phyloP scores from a whole-genome alignment of 768 basidiomycete genomes.

The Lanmaoa rubissima region DNA sequence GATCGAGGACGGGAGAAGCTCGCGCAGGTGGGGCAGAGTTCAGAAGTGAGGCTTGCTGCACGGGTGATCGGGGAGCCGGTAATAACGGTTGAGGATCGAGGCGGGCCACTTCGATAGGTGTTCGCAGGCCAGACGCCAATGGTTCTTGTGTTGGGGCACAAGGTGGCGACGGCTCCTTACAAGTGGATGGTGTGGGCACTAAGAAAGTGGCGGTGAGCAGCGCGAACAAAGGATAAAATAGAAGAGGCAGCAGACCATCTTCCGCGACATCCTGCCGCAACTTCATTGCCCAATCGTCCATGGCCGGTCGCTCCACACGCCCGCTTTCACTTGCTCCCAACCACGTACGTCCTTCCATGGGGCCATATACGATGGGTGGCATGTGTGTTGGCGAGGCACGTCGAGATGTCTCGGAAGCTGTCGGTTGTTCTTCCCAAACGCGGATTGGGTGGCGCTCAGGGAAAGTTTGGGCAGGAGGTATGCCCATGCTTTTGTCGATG shows the following conservation, averaged over 20 bases:
- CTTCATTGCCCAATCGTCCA: neutral
- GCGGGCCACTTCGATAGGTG: neutral
- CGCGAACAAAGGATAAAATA: neutral
- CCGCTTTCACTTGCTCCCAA: neutral
- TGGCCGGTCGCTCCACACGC: neutral
- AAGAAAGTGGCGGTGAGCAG: conserved; percentile 5
- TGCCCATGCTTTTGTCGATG: neutral
- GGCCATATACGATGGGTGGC: neutral
- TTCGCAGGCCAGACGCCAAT: neutral
- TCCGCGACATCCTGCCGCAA: neutral
- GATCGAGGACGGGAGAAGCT: conserved; percentile 8
- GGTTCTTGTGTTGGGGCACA: neutral
- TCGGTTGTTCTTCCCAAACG: conserved; percentile 26
- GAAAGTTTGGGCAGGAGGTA: neutral
- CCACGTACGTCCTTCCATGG: neutral
- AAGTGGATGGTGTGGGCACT: conserved; percentile 2
- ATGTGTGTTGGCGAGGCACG: conserved; percentile 13
- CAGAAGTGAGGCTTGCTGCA: neutral
- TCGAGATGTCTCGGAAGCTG: conserved; percentile 7
- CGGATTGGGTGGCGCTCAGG: conserved; percentile 24
- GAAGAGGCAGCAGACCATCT: conserved; percentile 9
- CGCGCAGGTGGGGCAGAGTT: neutral
- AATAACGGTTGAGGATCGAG: neutral
- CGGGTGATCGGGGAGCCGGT: neutral
- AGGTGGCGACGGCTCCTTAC: neutral